Evolutionary conservation across 306 rosid genomes (phyloP).

Genomic region (Cucurbita ficifolia): DNA sequence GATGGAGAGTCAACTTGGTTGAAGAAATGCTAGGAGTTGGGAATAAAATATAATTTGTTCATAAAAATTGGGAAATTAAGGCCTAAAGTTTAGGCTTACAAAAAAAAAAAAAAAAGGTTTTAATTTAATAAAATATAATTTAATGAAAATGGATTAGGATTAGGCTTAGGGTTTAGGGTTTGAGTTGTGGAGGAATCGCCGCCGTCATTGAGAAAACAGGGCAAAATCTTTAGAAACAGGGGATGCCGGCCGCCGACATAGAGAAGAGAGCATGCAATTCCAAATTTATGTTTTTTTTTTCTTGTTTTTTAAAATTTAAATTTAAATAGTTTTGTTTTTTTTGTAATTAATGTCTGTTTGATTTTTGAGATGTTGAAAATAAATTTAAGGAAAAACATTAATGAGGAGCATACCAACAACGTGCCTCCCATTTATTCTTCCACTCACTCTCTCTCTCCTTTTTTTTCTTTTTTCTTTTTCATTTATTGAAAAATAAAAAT

Average conservation of each 20-base stretch:
- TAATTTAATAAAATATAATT: too few species aligned
- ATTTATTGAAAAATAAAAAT: background rate
- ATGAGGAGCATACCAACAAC: constrained; percentile 6
- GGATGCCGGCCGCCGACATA: constrained; percentile 6
- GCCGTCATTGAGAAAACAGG: background rate
- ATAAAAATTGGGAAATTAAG: background rate
- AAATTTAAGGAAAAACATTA: background rate
- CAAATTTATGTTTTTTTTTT: background rate
- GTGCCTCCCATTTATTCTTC: constrained; percentile 5
- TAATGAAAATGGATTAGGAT: background rate
- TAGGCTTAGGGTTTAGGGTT: background rate
- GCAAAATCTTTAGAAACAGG: background rate
- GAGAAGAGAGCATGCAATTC: background rate
- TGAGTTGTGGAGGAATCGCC: background rate
- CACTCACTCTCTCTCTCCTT: background rate
- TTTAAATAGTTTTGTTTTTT: background rate
- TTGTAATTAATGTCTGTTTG: background rate
- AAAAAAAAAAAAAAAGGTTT: too few species aligned
- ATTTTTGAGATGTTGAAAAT: background rate
- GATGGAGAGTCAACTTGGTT: background rate
- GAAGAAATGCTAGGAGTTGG: background rate
- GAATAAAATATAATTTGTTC: too few species aligned
- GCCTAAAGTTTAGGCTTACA: background rate
- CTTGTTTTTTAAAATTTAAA: too few species aligned
- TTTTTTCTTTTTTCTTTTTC: background rate